Evolutionary conservation across 2,329 filamentous ascomycete genomes (phyloP), one percentile per base, ranked within the genome.

Genomic region (Parastagonospora nodorum): DNA sequence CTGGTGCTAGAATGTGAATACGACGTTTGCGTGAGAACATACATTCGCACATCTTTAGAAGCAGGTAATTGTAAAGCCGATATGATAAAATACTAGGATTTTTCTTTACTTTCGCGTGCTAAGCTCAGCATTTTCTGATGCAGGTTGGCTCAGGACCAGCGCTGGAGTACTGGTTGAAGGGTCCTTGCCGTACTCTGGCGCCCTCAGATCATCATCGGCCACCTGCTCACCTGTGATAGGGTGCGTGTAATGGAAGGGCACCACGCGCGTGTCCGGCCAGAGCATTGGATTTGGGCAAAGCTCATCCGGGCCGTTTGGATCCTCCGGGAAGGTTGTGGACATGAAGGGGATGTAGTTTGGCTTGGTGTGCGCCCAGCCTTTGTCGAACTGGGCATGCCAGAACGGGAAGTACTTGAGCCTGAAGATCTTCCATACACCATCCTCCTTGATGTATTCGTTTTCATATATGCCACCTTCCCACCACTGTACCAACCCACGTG

Each of bases 391-490:
- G 11, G 63, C 68, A 42, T 84, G 81, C 81, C 82, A 84, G 67
- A 84, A 83, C 1, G 82, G 80, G 59, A 83, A 83, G 65, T 83
- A 83, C 36, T 80, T 77, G 53, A 82, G 76, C 30, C 78, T 73
- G 66, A 80, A 80, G 19, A 83, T 75, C 67, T 81, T 81, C 81
- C 82, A 84, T 5, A 76, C 70, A 4, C 80, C 80, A 51, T 78
- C 66, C 58, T 83, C 80, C 67, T 82, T 82, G 69, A 83, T 78
- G 64, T 83, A 84, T 63, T 84, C 81, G 60, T 84, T 84, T 68
- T 84, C 81, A 66, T 84, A 84, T 31, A 84, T 66, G 2, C 82
- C 81, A 37, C 81, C 81, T 64, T 84, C 82, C 78, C 80, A 84
- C 82, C 82, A 84, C 63, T 84, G 81, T 9, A 77, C 74, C 41